Evolutionary conservation across 768 basidiomycete species (phyloP), one percentile per base, ranked within the genome.

Genomic region (Boletus rubropictus): DNA sequence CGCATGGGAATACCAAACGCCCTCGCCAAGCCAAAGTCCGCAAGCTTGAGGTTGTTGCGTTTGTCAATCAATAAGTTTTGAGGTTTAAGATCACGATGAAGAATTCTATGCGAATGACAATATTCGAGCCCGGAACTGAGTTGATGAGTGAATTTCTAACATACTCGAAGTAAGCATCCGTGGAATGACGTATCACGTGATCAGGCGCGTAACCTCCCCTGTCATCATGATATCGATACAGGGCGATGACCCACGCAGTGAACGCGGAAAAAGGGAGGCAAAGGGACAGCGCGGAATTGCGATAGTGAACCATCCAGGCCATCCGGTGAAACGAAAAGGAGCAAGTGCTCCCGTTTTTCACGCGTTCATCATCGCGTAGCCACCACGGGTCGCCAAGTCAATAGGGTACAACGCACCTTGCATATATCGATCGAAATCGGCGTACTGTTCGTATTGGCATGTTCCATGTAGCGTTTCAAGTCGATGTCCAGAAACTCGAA

Each of bases 1-100:
- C 96, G 77, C 75, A 99, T 84, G 34, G 96, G 96, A 57, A 99
- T 97, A 49, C 96, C 96, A 64, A 99, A 99, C 10, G 95, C 95
- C 50, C 95, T 76, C 2, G 95, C 94, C 36, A 98, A 77, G 34
- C 95, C 95, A 60, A 98, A 97, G 70, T 97, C 95, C 12, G 91
- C 94, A 21, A 98, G 79, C 69, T 98, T 98, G 45, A 98, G 78
- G 63, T 96, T 95, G 53, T 89, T 83, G 43, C 81, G 71, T 54
- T 81, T 84, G 72, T 93, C 85, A 64, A 98, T 96, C 49, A 98
- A 77, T 46, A 97, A 71, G 68, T 98, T 97, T 70, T 97, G 94
- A 1, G 92, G 92, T 67, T 95, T 98, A 55, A 98, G 76, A 68
- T 98, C 95, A 40, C 95, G 84, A 62, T 97, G 94, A n/a, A 98